Evolutionary conservation across 441 rosid genomes (phyloP), one percentile per base, ranked within the genome.

Genomic region (Erysimum cheiri): DNA sequence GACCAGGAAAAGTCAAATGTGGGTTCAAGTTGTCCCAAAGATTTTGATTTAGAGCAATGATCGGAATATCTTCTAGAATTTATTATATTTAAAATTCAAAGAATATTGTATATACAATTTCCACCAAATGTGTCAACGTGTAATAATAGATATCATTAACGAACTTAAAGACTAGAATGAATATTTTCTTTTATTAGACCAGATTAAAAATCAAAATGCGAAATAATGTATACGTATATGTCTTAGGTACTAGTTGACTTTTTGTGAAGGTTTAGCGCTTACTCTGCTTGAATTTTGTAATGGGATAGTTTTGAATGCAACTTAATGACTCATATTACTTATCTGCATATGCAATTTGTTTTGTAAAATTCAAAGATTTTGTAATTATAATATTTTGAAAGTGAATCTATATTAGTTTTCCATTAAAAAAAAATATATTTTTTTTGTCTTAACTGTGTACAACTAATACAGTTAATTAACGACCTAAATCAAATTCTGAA

Each of bases 1-100:
- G 78, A 69, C 78, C 60, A 69, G 14, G 78, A 62, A 69, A 62
- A 47, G 60, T 75, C 74, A 74, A 44, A 47, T 12, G 63, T 55
- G 6, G 60, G 60, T 61, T 55, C 54, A 52, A 75, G 56, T 69
- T 63, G 74, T 12, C 47, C 36, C 22, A 29, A 13, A 50, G 5
- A 17, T 41, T 68, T 36, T 53, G 19, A 35, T 61, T 48, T 44
- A 36, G 31, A 22, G 50, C n/a, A 46, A 48, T 62, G 70, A 37
- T 71, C 11, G 41, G 13, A 62, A 22, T 12, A 26, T 48, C 31
- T 55, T 61, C 29, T 60, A 60, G 77, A 43, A 17, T 33, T n/a
- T n/a, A n/a, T 66, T 29, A 14, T 26, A 41, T 17, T 7, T 11
- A 12, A 58, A 50, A 50, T 60, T 32, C 49, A 60, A 54, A 65